phyloP scores from a whole-genome alignment of 441 rosid genomes.

The Flueggea neowawraea region DNA sequence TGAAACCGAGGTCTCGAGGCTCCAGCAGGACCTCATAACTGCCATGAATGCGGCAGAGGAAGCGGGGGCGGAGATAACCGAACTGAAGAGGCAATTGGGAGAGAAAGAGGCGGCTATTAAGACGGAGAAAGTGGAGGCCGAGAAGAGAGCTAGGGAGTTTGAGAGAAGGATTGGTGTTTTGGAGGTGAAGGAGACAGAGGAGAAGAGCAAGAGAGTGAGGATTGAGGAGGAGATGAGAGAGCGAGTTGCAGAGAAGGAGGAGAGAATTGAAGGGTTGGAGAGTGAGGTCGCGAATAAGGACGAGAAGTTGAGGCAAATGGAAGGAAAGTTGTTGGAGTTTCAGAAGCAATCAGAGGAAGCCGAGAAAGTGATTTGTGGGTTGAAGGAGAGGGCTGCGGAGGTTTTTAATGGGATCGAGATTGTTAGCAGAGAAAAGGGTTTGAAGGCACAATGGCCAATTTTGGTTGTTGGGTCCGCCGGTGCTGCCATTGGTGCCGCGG shows the following conservation, averaged over 20 bases:
- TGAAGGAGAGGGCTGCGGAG: constrained; percentile 37
- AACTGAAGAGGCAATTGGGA: constrained; percentile 36
- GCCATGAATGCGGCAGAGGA: constrained; percentile 51
- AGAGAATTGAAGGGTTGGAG: too few relatives aligned
- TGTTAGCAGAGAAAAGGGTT: constrained; percentile 15
- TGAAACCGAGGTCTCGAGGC: constrained; percentile 56
- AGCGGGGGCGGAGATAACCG: constrained; percentile 33
- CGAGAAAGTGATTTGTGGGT: constrained; percentile 22
- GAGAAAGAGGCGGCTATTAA: too few relatives aligned
- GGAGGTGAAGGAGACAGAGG: constrained; percentile 53
- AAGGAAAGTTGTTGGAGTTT: constrained; percentile 32
- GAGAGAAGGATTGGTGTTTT: constrained; percentile 58
- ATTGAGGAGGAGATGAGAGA: constrained; percentile 59
- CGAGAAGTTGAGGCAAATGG: constrained; percentile 45
- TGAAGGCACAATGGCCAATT: constrained; percentile 35
- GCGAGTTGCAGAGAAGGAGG: constrained; percentile 45
- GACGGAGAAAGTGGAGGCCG: constrained; percentile 48
- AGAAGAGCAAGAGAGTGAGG: constrained; percentile 52
- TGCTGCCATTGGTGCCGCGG: constrained; percentile 40
- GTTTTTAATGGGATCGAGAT: constrained; percentile 27
- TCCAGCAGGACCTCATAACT: constrained; percentile 57
- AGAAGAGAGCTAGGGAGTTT: constrained; percentile 57
- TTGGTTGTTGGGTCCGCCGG: constrained; percentile 49
- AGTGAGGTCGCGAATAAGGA: too few relatives aligned
- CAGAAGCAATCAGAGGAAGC: constrained; percentile 41